Evolutionary conservation across 768 basidiomycete species (phyloP), one percentile per base, ranked within the genome.

Genomic region (Tremella mesenterica): DNA sequence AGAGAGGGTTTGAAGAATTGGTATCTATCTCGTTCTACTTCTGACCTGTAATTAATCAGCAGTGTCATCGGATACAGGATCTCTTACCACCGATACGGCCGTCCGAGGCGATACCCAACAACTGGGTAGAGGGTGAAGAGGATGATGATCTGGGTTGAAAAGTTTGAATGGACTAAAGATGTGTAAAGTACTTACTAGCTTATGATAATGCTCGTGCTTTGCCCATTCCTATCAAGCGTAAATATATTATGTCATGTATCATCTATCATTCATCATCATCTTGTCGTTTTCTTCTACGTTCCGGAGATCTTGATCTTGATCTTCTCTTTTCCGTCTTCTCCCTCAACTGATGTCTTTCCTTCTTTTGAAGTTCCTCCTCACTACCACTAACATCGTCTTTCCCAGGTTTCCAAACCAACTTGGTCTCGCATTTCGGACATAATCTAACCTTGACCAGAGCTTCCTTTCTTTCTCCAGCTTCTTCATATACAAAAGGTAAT

Each of bases 371-470:
- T 5, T 38, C 12, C 25, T 28, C 43, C 18, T 52, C 33, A 6
- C 18, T 30, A 21, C 26, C n/a, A 29, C 44, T 36, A 16, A 21
- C 28, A 39, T 29, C 39, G 28, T 49, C 28, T 23, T 26, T 26
- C 25, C 48, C 50, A 12, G 63, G 57, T 39, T 65, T 68, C 82
- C 85, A 90, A 81, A 85, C 82, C 63, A 97, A 75, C 77, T 93
- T 96, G 70, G 81, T 81, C 45, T 81, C 74, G 65, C 93, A 96
- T 62, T 76, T 79, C 26, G 76, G 73, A 68, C 93, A 97, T 28
- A 96, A 74, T 1, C 88, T 88, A 2, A 92, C 81, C 70, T 97
- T 97, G 45, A 97, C 93, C 12, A 97, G 75, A 0, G 89, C 88
- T n/a, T 60, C 65, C 73, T 87, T 91, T 44, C 64, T 72, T 60